Conservation (phyloP, 257 asterid species). For the Ajuga chamaepitys region DNA sequence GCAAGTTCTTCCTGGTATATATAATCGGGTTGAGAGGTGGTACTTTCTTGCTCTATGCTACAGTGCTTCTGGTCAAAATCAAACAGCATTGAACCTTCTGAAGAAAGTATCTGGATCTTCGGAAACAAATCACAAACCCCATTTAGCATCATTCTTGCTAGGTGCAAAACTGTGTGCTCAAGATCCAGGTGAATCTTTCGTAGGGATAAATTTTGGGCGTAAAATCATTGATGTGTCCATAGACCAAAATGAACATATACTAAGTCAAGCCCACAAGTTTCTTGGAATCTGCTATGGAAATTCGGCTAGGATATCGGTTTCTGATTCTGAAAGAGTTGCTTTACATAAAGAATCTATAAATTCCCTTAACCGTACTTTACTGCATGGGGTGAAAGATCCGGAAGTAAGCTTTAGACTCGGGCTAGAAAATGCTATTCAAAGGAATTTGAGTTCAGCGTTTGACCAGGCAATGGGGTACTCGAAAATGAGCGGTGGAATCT, state of each 20-base stretch:
- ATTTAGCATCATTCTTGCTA: constrained; percentile 48
- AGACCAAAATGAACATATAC: constrained; percentile 37
- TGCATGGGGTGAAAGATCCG: constrained; percentile 35
- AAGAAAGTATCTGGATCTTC: constrained; percentile 51
- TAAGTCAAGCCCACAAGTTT: constrained; percentile 54
- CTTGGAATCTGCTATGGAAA: constrained; percentile 80
- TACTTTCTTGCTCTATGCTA: constrained; percentile 84
- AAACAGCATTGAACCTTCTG: constrained; percentile 51
- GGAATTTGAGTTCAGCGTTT: constrained; percentile 59
- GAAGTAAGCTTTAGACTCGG: constrained; percentile 54
- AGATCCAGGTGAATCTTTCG: constrained; percentile 38
- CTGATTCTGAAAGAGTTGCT: constrained; percentile 51
- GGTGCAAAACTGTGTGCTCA: constrained; percentile 77
- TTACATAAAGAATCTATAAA: constrained; percentile 45
- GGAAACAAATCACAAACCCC: constrained; percentile 43
- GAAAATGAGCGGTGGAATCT: constrained; percentile 45
- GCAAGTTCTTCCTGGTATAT: constrained; percentile 63
- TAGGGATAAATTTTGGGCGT: constrained; percentile 54
- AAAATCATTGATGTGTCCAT: constrained; percentile 26
- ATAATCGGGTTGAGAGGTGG: constrained; percentile 68
- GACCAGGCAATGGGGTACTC: constrained; percentile 48
- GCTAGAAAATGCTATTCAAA: constrained; percentile 59
- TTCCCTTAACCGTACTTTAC: constrained; percentile 32
- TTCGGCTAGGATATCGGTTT: constrained; percentile 50
- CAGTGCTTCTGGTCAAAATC: constrained; percentile 59